phyloP scores from a whole-genome alignment of 306 rosid genomes.

The Styphnolobium japonicum region DNA sequence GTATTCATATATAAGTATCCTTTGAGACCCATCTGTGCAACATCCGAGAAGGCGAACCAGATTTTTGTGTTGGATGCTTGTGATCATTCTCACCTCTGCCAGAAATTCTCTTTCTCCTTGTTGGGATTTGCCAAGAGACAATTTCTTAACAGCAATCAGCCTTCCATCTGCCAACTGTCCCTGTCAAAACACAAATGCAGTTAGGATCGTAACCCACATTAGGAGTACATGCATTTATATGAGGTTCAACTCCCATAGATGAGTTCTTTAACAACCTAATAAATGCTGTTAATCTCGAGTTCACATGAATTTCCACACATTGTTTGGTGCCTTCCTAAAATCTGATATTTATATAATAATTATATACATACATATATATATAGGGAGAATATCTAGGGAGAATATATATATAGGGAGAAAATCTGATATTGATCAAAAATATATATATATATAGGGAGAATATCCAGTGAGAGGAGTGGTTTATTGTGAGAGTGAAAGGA shows the following conservation, averaged over 20 bases:
- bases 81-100: slow-evolving; percentile 79
- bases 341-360: not conserved
- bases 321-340: not conserved
- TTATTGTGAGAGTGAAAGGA: too few species aligned
- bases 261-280: not conserved
- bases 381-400: too few species aligned
- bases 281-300: not conserved
- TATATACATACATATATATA: too few species aligned
- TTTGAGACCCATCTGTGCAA: slow-evolving; percentile 77
- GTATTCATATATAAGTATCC: slow-evolving; percentile 86
- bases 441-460: too few species aligned
- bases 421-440: too few species aligned
- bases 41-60: slow-evolving; percentile 84
- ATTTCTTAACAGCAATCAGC: slow-evolving; percentile 68
- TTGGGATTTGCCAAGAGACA: slow-evolving; percentile 71
- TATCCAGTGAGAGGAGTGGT: too few species aligned
- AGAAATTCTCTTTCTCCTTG: slow-evolving; percentile 90
- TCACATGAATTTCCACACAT: not conserved
- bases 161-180: slow-evolving; percentile 75
- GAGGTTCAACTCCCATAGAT: not conserved
- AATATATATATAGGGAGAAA: too few species aligned
- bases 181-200: slow-evolving; percentile 34
- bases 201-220: not conserved
- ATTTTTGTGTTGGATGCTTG: slow-evolving; percentile 91
- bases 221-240: slow-evolving; percentile 11